These are phyloP conservation scores for Vitis hybrid DNA, from an alignment of 177 flowering plant genomes.

Conservation along the genomic window DNA sequence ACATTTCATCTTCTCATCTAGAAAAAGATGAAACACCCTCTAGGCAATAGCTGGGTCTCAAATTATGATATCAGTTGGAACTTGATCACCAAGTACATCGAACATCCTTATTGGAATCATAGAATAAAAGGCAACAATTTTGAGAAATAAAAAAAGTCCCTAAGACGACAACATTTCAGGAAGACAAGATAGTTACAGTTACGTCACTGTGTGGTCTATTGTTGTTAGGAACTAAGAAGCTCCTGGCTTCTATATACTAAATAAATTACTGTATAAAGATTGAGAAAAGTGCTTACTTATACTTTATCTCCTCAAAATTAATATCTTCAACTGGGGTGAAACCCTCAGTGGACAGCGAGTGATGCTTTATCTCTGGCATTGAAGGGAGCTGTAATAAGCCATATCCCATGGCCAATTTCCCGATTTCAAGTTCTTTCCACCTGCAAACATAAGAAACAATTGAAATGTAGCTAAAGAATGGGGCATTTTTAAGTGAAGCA, in stretches of 20 bases:
- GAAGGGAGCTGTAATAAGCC: conserved; percentile 88
- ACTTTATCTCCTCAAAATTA: conserved; percentile 73
- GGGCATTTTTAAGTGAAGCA: neutral
- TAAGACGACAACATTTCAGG: too few species aligned
- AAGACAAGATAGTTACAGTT: too few species aligned
- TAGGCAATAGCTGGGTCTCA: too few species aligned
- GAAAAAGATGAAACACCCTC: too few species aligned
- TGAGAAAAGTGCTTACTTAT: conserved; percentile 52
- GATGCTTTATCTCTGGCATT: conserved; percentile 77
- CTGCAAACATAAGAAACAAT: conserved; percentile 29
- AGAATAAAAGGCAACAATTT: too few species aligned
- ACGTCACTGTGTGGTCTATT: too few species aligned
- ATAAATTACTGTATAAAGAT: neutral
- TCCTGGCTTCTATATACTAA: neutral
- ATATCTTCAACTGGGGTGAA: conserved; percentile 68
- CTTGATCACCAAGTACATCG: too few species aligned
- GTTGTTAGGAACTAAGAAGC: neutral
- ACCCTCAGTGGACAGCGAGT: conserved; percentile 69
- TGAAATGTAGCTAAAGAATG: neutral
- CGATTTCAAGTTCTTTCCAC: conserved; percentile 93
- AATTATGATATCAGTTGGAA: too few species aligned
- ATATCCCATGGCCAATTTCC: conserved; percentile 89
- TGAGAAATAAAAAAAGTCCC: too few species aligned
- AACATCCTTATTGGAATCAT: too few species aligned
- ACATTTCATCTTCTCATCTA: too few species aligned